These are phyloP conservation scores for Rubus idaeus DNA, from an alignment of 306 rosid species.

Conservation along the genomic window DNA sequence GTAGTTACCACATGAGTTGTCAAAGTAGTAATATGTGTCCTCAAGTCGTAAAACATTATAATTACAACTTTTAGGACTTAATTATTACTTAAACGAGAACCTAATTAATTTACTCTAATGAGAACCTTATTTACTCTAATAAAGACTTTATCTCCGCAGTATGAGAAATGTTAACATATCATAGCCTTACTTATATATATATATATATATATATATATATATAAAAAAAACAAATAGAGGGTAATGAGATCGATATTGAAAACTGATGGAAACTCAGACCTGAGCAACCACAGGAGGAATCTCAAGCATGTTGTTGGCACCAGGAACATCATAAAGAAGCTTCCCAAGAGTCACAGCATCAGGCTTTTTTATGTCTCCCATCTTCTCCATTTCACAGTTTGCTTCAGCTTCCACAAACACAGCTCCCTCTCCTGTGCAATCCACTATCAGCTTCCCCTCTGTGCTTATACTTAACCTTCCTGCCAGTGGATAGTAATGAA, in stretches of 20 bases:
- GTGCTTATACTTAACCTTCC: constrained; percentile 56
- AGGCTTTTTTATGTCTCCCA: constrained; percentile 79
- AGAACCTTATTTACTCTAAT: no score
- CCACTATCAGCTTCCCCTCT: constrained; percentile 77
- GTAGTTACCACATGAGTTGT: no score
- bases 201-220: neutral
- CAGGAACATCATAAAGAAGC: constrained; percentile 67
- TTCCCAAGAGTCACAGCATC: constrained; percentile 60
- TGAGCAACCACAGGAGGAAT: constrained; percentile 79
- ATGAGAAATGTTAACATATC: no score
- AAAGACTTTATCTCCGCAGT: no score
- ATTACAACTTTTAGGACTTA: no score
- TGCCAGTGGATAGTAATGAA: constrained; percentile 64
- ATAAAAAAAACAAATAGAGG: neutral
- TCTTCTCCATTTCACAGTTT: constrained; percentile 45
- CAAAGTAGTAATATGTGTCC: no score
- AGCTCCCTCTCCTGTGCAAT: constrained; percentile 74
- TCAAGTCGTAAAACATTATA: no score
- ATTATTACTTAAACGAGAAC: no score
- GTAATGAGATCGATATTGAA: neutral
- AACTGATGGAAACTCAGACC: constrained; percentile 37
- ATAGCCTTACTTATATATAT: no score
- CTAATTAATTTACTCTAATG: no score
- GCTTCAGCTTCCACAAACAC: constrained; percentile 89
- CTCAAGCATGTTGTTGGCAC: constrained; percentile 65